Conservation (phyloP, 345 rosid genomes). For the Combretum micranthum region DNA sequence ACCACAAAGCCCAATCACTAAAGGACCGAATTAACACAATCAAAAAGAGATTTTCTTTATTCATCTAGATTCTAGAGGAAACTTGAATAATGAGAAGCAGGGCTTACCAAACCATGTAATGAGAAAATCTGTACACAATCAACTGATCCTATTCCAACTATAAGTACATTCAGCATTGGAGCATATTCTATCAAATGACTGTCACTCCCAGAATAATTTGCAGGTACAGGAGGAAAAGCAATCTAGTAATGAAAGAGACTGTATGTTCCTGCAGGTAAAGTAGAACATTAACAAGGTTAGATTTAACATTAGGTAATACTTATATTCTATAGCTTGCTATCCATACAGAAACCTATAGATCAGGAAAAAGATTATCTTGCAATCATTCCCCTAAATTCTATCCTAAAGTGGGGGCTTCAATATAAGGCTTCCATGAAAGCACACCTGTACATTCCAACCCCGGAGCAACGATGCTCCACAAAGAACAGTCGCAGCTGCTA, state of each 20-base stretch:
- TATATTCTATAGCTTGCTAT: too few species aligned
- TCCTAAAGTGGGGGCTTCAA: too few species aligned
- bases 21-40: neutral
- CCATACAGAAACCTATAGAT: neutral
- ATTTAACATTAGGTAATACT: neutral
- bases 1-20: neutral
- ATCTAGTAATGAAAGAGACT: constrained; percentile 66
- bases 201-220: constrained; percentile 44
- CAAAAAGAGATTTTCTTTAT: neutral
- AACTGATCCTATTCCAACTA: constrained; percentile 77
- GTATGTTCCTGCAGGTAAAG: constrained; percentile 67
- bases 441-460: constrained; percentile 98
- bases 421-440: neutral
- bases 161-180: constrained; percentile 73
- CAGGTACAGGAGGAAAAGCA: constrained; percentile 72
- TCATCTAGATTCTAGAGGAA: constrained; percentile 3
- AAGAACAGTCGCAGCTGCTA: constrained; percentile 83
- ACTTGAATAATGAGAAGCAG: constrained; percentile 5
- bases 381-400: neutral
- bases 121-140: constrained; percentile 93
- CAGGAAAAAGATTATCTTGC: neutral
- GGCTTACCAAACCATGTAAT: constrained; percentile 82
- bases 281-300: neutral
- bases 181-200: constrained; percentile 76
- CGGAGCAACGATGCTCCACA: constrained; percentile 92